Evolutionary conservation across 768 basidiomycete genomes (phyloP), one percentile per base, ranked within the genome.

Genomic region (Kondoa malvinella): DNA sequence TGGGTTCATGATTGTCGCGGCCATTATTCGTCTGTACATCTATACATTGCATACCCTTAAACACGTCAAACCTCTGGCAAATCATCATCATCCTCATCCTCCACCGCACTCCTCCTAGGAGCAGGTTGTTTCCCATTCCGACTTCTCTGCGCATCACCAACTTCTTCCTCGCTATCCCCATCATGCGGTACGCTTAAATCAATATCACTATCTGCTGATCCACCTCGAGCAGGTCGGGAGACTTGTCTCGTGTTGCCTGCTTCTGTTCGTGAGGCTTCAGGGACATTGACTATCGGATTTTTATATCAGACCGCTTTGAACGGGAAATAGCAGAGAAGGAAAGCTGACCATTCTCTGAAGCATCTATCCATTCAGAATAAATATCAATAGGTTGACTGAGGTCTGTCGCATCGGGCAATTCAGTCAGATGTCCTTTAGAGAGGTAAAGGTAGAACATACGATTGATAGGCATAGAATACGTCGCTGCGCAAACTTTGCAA

Each of bases 291-390:
- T 50, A 50, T 50, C 12, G 40, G 40, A n/a, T n/a, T n/a, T n/a
- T n/a, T n/a, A n/a, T n/a, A n/a, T n/a, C n/a, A n/a, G n/a, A n/a
- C n/a, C n/a, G n/a, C n/a, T n/a, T n/a, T n/a, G n/a, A n/a, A n/a
- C n/a, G n/a, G n/a, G n/a, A n/a, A n/a, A 50, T 50, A 21, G 21
- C 40, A 50, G 40, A 8, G 40, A 50, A 8, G n/a, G n/a, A 50
- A 50, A 50, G 40, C 40, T 50, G 8, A 50, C 40, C 71, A 4
- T 34, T 66, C 30, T 70, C 70, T 56, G 68, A 70, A 0, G 72
- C 73, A 60, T 74, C 73, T 34, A 74, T 74, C 73, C 73, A 74
- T 12, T 66, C 58, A 2, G 71, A 71, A 58, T 73, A 74, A 25
- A 74, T 57, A 58, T 74, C 73, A 57, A 74, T 68, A 2, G 73